These are phyloP conservation scores for Phytophthora podocarpi DNA, from an alignment of 352 stramenopile species.

Conservation along the genomic window DNA sequence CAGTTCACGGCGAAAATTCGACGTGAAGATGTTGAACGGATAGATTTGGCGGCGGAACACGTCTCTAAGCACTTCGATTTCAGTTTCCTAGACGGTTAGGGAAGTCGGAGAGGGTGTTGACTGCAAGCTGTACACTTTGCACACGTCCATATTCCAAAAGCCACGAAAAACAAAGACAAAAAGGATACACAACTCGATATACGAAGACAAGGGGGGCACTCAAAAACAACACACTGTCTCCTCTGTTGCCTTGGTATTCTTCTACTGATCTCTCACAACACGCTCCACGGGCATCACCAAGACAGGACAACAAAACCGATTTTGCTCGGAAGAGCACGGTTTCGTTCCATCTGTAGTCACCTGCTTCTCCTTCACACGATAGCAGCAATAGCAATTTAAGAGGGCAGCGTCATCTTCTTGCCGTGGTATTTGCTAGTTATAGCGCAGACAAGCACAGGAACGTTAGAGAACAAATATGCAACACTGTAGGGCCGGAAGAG, in stretches of 20 bases:
- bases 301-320: neutral
- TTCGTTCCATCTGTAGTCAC: conserved; percentile 18
- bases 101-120: neutral
- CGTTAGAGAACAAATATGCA: neutral
- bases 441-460: conserved; percentile 13
- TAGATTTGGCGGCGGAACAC: conserved; percentile 83
- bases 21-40: conserved; percentile 69
- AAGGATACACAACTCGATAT: conserved; percentile 17
- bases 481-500: neutral
- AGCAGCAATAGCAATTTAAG: conserved; percentile 50
- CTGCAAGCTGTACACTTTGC: conserved; percentile 14
- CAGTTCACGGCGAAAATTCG: conserved; percentile 87
- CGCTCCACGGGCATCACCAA: neutral
- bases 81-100: conserved; percentile 61
- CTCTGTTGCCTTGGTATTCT: conserved; percentile 28
- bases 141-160: neutral
- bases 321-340: neutral
- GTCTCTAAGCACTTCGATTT: conserved; percentile 87
- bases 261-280: conserved; percentile 32
- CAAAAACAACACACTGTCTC: conserved; percentile 23
- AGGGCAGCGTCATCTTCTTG: conserved; percentile 91
- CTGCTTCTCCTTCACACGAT: conserved; percentile 13
- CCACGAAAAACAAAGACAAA: conserved; percentile 7
- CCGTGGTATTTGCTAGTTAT: conserved; percentile 84
- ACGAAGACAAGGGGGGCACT: conserved; percentile 16